Evolutionary conservation across 1,139 yeast genomes (phyloP), one percentile per base, ranked within the genome.

Genomic region (Suhomyces kunorum): DNA sequence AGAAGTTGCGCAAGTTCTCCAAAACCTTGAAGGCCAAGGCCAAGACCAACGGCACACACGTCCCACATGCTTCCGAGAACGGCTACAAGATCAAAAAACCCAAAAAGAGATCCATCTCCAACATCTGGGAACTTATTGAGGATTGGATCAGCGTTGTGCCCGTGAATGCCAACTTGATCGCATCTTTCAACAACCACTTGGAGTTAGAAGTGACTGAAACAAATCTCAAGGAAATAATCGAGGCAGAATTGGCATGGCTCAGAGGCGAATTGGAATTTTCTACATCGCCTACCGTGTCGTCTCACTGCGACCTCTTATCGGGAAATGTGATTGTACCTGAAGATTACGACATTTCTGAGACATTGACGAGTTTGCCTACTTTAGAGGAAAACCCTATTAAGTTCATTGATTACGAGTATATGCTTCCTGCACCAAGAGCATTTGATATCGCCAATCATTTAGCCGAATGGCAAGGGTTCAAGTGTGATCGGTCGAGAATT

Each of bases 391-490:
- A 75, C 45, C 81, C 81, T 2, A 72, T 83, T 13, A 72, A 80
- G 19, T 84, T 86, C 54, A 86, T 86, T 38, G 95, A 86, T 58
- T 86, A 85, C 56, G 95, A 86, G 63, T 86, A 86, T 55, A 81
- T 87, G 76, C 71, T 83, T 53, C 86, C 87, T 3, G 87, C 88
- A 2, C 90, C 94, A 2, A 63, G 92, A 42, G 92, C 87, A 0
- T 86, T 84, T 57, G 95, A 86, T 56, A 79, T 86, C 16, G 88
- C 94, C n/a, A 86, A 86, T 56, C 94, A 86, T 60, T 80, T 86
- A 51, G 83, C 85, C 57, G 95, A 86, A 61, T 86, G 92, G 92
- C 94, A 86, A 56, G 95, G 95, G 1, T 84, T 83, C 51, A 80
- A 81, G 46, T 86, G 94, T 59, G 79, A 81, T 47, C 70, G 77